Percentiles rank a stretch among this genome's conserved stretches.
Evolutionary conservation across 2,329 filamentous ascomycete genomes (phyloP).

Genomic region (Mollisiaceae sp.): DNA sequence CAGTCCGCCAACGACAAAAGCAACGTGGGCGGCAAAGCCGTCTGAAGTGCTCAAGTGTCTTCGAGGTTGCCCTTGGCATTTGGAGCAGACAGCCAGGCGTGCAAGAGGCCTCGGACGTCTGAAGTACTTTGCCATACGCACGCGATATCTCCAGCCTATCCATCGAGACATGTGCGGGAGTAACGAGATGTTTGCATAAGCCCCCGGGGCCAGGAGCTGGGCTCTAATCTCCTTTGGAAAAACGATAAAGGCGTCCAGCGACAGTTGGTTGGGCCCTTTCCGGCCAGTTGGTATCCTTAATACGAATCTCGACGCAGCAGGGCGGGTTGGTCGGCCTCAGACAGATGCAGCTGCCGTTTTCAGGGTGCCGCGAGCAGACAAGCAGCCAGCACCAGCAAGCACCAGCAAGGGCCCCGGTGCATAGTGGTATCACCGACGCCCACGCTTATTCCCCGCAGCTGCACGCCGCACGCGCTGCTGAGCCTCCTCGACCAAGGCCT

Average conservation of each 20-base stretch:
- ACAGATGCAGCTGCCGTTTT: not conserved
- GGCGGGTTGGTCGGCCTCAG: not conserved
- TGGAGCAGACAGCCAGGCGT: not conserved
- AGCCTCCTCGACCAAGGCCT: not conserved
- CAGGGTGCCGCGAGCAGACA: not conserved
- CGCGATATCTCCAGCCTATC: slow-evolving; percentile 4
- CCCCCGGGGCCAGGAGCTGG: not conserved
- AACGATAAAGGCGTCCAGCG: not conserved
- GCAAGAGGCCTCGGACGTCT: not conserved
- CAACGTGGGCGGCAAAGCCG: slow-evolving; percentile 3
- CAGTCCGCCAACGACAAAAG: not conserved
- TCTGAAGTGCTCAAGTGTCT: not conserved
- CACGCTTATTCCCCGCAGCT: slow-evolving; percentile 7
- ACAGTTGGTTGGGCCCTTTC: not conserved
- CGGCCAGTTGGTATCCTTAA: not conserved
- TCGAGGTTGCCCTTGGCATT: not conserved
- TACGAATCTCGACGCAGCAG: not conserved
- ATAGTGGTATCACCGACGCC: not conserved
- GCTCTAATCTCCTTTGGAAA: not conserved
- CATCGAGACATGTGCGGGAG: not conserved
- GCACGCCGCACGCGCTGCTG: not conserved
- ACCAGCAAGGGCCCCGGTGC: not conserved
- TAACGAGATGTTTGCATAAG: not conserved
- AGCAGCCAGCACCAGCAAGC: no score
- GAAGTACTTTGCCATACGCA: not conserved